Percentiles rank a stretch among this genome's conserved stretches.
Conservation (phyloP, 1,284 basidiomycete genomes). For the Melampsora larici-populina region DNA sequence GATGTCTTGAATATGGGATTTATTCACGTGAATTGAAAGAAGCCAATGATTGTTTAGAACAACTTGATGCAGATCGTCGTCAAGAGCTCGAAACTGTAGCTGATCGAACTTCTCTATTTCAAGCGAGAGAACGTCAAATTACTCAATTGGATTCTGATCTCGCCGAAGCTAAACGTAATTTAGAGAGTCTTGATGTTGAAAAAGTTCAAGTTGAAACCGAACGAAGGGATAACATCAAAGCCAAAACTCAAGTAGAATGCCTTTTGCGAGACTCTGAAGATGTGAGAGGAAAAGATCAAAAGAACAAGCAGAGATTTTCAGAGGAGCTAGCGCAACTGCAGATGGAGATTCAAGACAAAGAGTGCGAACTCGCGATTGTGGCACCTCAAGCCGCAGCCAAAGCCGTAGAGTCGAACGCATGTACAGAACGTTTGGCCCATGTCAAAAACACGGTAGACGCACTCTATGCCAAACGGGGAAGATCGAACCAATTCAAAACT, state of each 20-base stretch:
- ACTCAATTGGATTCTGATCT: constrained; percentile 32
- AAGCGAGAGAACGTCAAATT: constrained; percentile 29
- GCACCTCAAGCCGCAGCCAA: constrained; percentile 31
- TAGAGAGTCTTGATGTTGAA: constrained; percentile 22
- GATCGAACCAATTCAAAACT: constrained; percentile 76
- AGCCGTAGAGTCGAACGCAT: constrained; percentile 15
- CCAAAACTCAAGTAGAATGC: constrained; percentile 36
- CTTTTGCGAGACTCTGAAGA: constrained; percentile 38
- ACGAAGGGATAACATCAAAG: constrained; percentile 30
- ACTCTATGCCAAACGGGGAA: constrained; percentile 81
- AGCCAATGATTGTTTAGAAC: constrained; percentile 45
- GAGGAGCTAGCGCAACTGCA: constrained; percentile 7
- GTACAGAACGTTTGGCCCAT: constrained; percentile 62
- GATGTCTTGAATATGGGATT: constrained; percentile 86
- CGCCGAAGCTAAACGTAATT: constrained; percentile 5
- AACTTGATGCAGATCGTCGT: constrained; percentile 43
- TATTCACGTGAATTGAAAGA: constrained; percentile 44
- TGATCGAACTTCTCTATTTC: constrained; percentile 14
- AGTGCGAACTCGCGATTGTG: constrained; percentile 10
- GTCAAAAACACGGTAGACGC: constrained; percentile 67
- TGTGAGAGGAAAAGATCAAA: constrained; percentile 15
- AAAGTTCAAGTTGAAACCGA: constrained; percentile 36
- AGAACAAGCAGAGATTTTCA: constrained; percentile 7
- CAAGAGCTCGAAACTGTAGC: constrained; percentile 41
- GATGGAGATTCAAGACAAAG: constrained; percentile 32